Base-by-base conservation (phyloP, 257 asterid species). In the Gynochthodes officinalis region DNA sequence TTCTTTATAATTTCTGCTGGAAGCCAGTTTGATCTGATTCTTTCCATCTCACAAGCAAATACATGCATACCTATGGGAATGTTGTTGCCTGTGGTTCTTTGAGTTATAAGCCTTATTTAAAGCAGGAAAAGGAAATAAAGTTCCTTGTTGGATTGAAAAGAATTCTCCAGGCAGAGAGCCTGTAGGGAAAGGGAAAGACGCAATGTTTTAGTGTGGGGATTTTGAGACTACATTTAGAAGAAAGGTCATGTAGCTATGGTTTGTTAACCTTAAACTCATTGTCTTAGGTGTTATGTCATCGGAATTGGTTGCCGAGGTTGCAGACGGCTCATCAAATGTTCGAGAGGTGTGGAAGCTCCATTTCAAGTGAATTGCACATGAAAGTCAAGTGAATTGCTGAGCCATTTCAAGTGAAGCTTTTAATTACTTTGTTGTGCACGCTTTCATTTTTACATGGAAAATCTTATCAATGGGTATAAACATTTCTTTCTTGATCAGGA, bases 281-380 rank as follows among this genome's bases (percentile, higher is more conserved):
- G 72, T 40, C 52, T 27, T 83, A 94, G 97, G 99, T 82, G 61
- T 77, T 72, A 77, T 92, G 10, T 76, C 79, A 15, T 68, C 92
- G 37, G 76, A 88, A 71, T 84, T 90, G 49, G 87, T 95, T 67
- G 78, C 90, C 9, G 98, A 95, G 85, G 86, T 95, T 72, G 87
- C 96, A 35, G 97, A 92, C 32, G 98, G 99, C 27, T 90, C 99
- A 21, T 95, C 98, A 19, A 95, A 95, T 61, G 93, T 95, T 44
- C 86, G 99, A 71, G 97, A 92, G 82, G 93, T 95, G 50, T 92
- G 98, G 99, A 95, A 86, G 77, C 83, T 95, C 44, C 80, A 83
- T 53, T 82, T 73, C 77, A 88, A 81, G 82, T 89, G 86, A 92
- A 54, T n/a, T n/a, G n/a, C n/a, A n/a, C n/a, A n/a, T n/a, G n/a